A percentile compares a stretch with the other conserved stretches of the same genome.
Conservation (phyloP, 2,329 filamentous ascomycete genomes). For the Lachnellula subtilissima region DNA sequence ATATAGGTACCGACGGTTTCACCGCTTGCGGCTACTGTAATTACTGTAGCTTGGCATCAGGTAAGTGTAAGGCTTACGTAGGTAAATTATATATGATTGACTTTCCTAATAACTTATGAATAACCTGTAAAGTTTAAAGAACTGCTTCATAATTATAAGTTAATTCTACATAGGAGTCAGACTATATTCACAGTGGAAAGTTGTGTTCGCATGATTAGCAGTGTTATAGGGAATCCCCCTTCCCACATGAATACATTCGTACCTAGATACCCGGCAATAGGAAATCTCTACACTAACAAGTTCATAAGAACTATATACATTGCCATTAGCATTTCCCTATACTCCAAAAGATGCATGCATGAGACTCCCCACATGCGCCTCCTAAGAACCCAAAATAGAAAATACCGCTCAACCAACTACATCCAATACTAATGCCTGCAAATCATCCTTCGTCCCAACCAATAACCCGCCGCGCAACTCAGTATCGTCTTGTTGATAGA, state of each 20-base stretch:
- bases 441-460: constrained; percentile 47
- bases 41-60: too few relatives aligned
- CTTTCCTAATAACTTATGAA: too few relatives aligned
- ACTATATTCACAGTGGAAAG: constrained; percentile 10
- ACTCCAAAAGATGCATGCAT: constrained; percentile 34
- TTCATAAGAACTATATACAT: constrained; percentile 42
- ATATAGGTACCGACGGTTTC: too few relatives aligned
- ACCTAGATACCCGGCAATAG: constrained; percentile 50
- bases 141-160: too few relatives aligned
- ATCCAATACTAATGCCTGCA: constrained; percentile 46
- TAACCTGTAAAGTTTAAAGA: too few relatives aligned
- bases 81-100: too few relatives aligned
- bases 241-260: constrained; percentile 48
- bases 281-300: constrained; percentile 46
- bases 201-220: constrained; percentile 42
- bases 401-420: constrained; percentile 47
- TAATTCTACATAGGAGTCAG: too few relatives aligned
- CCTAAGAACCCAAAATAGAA: constrained; percentile 53
- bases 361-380: constrained; percentile 40
- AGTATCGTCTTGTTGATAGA: constrained; percentile 40
- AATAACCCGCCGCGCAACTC: constrained; percentile 53
- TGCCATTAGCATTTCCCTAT: neutral
- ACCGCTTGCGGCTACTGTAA: too few relatives aligned
- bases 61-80: too few relatives aligned
- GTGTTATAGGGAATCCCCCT: constrained; percentile 41